phyloP scores from a whole-genome alignment of 106 monocot genomes.

The Agapanthus africanus region DNA sequence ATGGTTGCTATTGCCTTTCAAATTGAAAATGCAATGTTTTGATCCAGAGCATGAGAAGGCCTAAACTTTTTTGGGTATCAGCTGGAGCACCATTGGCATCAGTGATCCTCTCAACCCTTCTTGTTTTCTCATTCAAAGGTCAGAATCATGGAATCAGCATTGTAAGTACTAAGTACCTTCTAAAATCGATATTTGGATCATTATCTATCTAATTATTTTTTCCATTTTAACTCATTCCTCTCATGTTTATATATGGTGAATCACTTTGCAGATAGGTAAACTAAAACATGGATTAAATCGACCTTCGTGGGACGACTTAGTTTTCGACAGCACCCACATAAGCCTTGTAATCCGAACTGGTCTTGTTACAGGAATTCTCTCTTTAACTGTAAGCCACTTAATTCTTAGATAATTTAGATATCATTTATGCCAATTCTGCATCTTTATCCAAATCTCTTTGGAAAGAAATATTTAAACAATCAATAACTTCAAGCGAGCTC shows the following conservation, averaged over 20 bases:
- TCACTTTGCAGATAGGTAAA: constrained; percentile 15
- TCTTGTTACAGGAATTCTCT: constrained; percentile 13
- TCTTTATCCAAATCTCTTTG: too few relatives aligned
- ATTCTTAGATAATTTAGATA: not conserved
- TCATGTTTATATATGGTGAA: too few relatives aligned
- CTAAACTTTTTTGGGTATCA: constrained; percentile 90
- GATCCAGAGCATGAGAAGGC: constrained; percentile 56
- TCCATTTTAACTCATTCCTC: too few relatives aligned
- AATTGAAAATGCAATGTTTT: constrained; percentile 10
- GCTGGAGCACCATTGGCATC: constrained; percentile 79
- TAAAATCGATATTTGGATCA: too few relatives aligned
- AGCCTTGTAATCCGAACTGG: constrained; percentile 4
- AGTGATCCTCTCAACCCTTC: constrained; percentile 64
- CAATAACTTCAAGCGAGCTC: too few relatives aligned
- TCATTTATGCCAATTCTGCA: too few relatives aligned
- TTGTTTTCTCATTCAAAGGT: constrained; percentile 59
- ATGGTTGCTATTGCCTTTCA: too few relatives aligned
- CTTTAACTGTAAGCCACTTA: constrained; percentile 13
- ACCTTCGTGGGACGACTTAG: constrained; percentile 19
- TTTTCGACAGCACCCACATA: constrained; percentile 11
- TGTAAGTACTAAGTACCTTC: too few relatives aligned
- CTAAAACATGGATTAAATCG: constrained; percentile 13
- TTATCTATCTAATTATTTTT: too few relatives aligned
- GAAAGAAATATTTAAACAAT: too few relatives aligned
- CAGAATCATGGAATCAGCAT: constrained; percentile 64